phyloP scores from a whole-genome alignment of 1,284 basidiomycete species.

The Rugiboletus extremiorientalis region DNA sequence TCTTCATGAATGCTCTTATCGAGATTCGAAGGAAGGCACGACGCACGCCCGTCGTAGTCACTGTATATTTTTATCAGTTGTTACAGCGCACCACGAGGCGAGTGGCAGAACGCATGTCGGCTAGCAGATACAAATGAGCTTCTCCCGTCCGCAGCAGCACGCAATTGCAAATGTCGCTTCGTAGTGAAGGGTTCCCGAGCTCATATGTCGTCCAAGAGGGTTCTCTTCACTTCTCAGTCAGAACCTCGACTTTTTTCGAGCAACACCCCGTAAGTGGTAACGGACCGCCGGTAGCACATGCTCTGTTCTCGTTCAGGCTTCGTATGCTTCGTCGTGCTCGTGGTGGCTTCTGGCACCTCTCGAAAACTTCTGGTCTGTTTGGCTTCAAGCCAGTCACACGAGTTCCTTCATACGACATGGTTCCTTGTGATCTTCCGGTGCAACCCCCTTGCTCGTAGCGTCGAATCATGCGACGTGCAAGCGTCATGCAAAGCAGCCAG shows the following conservation, averaged over 20 bases:
- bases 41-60: not conserved
- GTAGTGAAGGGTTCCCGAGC: not conserved
- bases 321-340: too few species aligned
- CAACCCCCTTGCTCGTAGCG: too few species aligned
- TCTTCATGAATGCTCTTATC: not conserved
- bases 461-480: too few species aligned
- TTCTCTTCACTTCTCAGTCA: not conserved
- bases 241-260: not conserved
- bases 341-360: too few species aligned
- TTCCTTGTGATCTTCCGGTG: too few species aligned
- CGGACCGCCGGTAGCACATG: too few species aligned
- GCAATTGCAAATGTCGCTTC: not conserved
- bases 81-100: not conserved
- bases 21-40: not conserved
- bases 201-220: not conserved
- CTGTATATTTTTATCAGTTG: not conserved
- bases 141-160: not conserved
- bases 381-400: too few species aligned
- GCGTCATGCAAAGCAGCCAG: too few species aligned
- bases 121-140: not conserved
- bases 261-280: not conserved
- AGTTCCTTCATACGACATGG: too few species aligned
- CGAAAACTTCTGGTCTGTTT: too few species aligned
- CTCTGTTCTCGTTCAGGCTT: too few species aligned
- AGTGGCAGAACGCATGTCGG: not conserved